Conservation (phyloP, 1,139 yeast species). For the Diutina mesorugosa region DNA sequence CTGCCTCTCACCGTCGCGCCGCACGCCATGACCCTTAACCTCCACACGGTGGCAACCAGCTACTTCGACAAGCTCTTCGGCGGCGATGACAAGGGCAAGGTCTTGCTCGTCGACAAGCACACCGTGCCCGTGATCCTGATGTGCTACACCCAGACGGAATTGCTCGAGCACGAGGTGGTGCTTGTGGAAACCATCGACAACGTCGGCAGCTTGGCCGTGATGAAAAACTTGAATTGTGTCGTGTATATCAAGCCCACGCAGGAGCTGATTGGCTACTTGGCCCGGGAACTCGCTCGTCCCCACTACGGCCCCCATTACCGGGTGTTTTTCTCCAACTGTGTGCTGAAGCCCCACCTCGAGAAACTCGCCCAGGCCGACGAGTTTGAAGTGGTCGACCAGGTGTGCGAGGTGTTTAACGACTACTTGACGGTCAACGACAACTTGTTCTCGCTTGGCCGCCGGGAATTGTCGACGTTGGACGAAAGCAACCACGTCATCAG, state of each 20-base stretch:
- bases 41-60: slow-evolving; percentile 20
- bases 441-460: slow-evolving; percentile 35
- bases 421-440: slow-evolving; percentile 62
- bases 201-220: slow-evolving; percentile 9
- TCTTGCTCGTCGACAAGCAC: slow-evolving; percentile 61
- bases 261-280: slow-evolving; percentile 45
- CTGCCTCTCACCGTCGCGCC: background rate
- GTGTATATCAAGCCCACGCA: slow-evolving; percentile 67
- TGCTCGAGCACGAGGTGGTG: slow-evolving; percentile 71
- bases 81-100: slow-evolving; percentile 40
- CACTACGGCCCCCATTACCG: slow-evolving; percentile 67
- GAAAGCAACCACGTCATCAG: slow-evolving; percentile 48
- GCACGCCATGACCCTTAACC: slow-evolving; percentile 11
- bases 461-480: slow-evolving; percentile 17
- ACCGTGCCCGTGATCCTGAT: slow-evolving; percentile 80
- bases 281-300: slow-evolving; percentile 62
- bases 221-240: slow-evolving; percentile 78
- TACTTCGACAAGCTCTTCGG: slow-evolving; percentile 27
- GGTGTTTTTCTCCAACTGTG: slow-evolving; percentile 62
- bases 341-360: slow-evolving; percentile 68
- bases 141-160: slow-evolving; percentile 76
- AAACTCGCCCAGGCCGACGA: slow-evolving; percentile 85
- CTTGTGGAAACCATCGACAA: slow-evolving; percentile 64
- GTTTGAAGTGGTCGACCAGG: slow-evolving; percentile 61
- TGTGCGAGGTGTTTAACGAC: slow-evolving; percentile 78